Evolutionary conservation across 768 basidiomycete species (phyloP).

Genomic region (Pleurotus eryngii): DNA sequence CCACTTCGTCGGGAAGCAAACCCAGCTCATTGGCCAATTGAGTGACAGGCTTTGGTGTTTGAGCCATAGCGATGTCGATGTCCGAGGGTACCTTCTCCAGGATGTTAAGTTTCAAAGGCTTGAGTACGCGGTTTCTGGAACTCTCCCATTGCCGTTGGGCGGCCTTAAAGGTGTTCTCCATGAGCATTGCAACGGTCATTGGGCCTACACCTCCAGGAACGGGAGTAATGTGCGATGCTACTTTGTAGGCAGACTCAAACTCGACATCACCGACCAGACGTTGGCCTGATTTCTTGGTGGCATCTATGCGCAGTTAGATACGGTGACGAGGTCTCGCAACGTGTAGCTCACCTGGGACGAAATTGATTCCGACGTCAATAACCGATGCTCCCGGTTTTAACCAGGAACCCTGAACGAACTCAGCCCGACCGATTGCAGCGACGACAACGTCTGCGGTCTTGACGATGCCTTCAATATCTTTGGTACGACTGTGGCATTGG

Average conservation of each 20-base stretch:
- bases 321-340: background rate
- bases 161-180: constrained; percentile 88
- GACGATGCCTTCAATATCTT: constrained; percentile 77
- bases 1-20: constrained; percentile 79
- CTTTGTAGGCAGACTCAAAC: constrained; percentile 67
- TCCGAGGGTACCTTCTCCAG: constrained; percentile 90
- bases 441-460: constrained; percentile 88
- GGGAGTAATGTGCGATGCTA: constrained; percentile 91
- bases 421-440: constrained; percentile 93
- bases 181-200: constrained; percentile 99
- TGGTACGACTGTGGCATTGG: constrained; percentile 92
- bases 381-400: constrained; percentile 93
- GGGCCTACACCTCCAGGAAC: constrained; percentile 99
- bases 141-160: constrained; percentile 81
- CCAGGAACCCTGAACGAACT: constrained; percentile 92
- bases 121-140: constrained; percentile 61
- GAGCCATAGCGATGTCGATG: constrained; percentile 94
- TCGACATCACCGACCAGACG: constrained; percentile 96
- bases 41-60: constrained; percentile 86
- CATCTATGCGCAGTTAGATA: constrained; percentile 42
- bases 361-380: constrained; percentile 98
- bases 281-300: constrained; percentile 91
- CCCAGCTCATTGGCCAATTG: constrained; percentile 89
- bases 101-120: constrained; percentile 76
- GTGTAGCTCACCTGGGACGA: constrained; percentile 65